Evolutionary conservation across 345 rosid species (phyloP).

Genomic region (Populus simonii): DNA sequence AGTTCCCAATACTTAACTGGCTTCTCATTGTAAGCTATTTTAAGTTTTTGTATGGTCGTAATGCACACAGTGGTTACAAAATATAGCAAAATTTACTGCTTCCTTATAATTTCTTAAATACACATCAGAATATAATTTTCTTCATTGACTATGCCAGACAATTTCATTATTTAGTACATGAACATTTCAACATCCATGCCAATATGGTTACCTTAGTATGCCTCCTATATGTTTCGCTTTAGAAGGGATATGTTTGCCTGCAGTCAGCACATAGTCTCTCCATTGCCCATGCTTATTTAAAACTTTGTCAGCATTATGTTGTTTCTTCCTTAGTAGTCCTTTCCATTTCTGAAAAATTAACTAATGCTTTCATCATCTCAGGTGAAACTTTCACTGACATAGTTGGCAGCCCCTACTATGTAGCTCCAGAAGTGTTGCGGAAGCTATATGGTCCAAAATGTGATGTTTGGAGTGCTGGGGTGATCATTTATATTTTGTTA

Average conservation of each 20-base stretch:
- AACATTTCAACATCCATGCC: background rate
- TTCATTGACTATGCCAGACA: background rate
- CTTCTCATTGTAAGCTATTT: background rate
- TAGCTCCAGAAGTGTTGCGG: constrained; percentile 90
- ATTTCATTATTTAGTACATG: background rate
- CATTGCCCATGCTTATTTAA: background rate
- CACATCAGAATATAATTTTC: background rate
- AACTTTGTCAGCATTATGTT: background rate
- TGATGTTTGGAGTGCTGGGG: constrained; percentile 99
- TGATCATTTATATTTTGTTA: constrained; percentile 77
- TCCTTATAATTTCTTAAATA: background rate
- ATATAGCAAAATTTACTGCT: background rate
- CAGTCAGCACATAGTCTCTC: background rate
- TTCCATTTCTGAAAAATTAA: background rate
- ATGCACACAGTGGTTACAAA: background rate
- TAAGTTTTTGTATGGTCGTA: background rate
- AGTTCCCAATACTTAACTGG: background rate
- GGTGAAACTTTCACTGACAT: constrained; percentile 85
- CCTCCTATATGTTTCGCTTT: background rate
- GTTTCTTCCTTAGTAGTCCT: background rate
- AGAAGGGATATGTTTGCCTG: background rate
- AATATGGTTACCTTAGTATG: background rate
- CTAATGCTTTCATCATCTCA: constrained; percentile 24
- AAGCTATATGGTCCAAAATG: constrained; percentile 86
- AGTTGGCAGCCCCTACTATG: constrained; percentile 96